Conservation (phyloP, 106 monocot species). For the Dioscorea zingiberensis region DNA sequence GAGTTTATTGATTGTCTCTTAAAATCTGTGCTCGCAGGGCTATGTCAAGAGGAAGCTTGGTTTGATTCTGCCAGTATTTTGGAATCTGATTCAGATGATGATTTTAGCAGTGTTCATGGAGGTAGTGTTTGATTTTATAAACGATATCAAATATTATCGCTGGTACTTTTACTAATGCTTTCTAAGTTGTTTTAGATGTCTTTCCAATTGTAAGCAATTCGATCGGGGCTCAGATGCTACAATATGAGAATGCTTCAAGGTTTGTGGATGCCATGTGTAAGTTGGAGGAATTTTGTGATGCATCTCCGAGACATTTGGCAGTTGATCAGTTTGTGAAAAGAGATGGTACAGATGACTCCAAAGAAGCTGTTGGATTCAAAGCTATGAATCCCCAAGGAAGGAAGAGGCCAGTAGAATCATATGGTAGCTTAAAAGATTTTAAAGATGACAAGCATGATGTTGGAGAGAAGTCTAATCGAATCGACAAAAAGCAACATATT, state of each 20-base stretch:
- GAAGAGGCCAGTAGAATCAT: conserved; percentile 17
- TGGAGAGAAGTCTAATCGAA: conserved; percentile 19
- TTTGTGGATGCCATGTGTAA: conserved; percentile 46
- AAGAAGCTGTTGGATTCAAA: conserved; percentile 11
- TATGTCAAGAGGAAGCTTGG: conserved; percentile 69
- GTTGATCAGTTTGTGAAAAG: conserved; percentile 38
- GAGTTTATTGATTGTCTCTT: too few relatives aligned
- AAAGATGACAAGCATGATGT: conserved; percentile 15
- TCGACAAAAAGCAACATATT: conserved; percentile 55
- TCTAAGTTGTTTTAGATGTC: not conserved
- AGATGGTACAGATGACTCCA: conserved; percentile 22
- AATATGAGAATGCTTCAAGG: conserved; percentile 41
- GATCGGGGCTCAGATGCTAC: conserved; percentile 23
- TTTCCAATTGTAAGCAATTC: conserved; percentile 33
- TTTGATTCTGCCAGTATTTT: conserved; percentile 72
- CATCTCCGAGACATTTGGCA: conserved; percentile 22
- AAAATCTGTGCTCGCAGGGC: conserved; percentile 24
- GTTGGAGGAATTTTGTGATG: conserved; percentile 29
- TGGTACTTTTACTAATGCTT: too few relatives aligned
- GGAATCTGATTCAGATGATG: conserved; percentile 78
- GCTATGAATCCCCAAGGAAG: not conserved
- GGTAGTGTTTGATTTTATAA: conserved; percentile 15
- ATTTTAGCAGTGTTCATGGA: conserved; percentile 71
- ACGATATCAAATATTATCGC: not conserved
- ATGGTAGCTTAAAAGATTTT: conserved; percentile 26